Evolutionary conservation across 345 rosid species (phyloP), one percentile per base, ranked within the genome.

Genomic region (Raphanus sativus): DNA sequence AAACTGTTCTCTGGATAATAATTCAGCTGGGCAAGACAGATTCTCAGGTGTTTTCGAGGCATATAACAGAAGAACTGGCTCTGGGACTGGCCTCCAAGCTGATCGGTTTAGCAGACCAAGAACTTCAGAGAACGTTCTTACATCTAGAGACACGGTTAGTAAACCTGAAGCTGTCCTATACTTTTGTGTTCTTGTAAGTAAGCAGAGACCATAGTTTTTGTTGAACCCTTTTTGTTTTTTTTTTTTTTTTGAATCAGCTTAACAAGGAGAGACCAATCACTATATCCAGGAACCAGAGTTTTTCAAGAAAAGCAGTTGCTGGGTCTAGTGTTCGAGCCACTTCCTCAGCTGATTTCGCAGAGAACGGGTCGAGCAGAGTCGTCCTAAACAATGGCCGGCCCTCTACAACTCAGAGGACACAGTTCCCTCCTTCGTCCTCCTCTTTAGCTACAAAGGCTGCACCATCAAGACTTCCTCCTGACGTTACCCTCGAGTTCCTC

Each of bases 21-120:
- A 8, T 78, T 9, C 82, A 89, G 98, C 77, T 59, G 97, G 93
- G 42, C 91, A 86, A 79, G 97, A 89, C 63, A 89, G 86, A 84
- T 81, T 89, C 58, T 81, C 96, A 2, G 96, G 97, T 80, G 92
- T 92, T 45, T 90, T 94, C 62, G 97, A 89, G 83, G 89, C 92
- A 48, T 89, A 86, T 75, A 84, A 85, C 21, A 75, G 91, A 71
- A 82, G 89, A 70, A 92, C 76, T 77, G 84, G 78, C 38, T 59
- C 92, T 30, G 90, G 86, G 13, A 84, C 86, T 59, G 87, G 87
- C 3, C 1, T 67, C 68, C 82, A 79, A 73, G 64, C 63, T 72
- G 81, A 78, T 59, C 54, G 55, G 48, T 70, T 48, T 36, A 63
- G 80, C 63, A 77, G 81, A 71, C 81, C 81, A 56, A 77, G 48